Base-by-base conservation (phyloP, 805 yeast genomes). In the Ogataea populi-albae region DNA sequence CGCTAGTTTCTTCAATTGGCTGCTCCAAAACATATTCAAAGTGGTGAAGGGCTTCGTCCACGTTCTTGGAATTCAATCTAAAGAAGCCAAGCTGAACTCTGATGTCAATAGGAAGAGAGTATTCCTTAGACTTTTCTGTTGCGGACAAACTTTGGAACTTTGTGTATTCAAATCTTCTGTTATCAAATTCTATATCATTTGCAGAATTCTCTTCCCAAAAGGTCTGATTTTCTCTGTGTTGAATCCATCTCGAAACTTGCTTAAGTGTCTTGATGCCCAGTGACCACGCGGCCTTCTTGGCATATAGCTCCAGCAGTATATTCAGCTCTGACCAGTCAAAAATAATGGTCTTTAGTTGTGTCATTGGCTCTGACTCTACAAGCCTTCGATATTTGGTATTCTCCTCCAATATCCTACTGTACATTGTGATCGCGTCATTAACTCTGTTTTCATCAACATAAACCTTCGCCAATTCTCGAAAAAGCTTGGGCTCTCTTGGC, bases 291-390 rank as follows among this genome's bases (percentile, higher is more conserved):
- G 75, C 78, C 38, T 78, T 81, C 35, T 77, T 75, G n/a, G 79
- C 69, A 50, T 84, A 83, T 24, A 91, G 64, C 50, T 93, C 98
- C 6, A 85, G 73, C 27, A 91, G 65, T 40, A 87, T 86, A 50
- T 93, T 91, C 31, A 91, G 67, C 41, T 86, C 89, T 0, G 95
- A 82, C 95, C 95, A 93, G 32, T 79, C 87, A 57, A 91, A 93
- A 16, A 59, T 58, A 1, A 86, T 71, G 19, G 59, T 59, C 30
- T 45, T 45, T 38, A 62, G 35, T n/a, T 47, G 46, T 3, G 44
- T 34, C 5, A 35, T 28, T n/a, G 53, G 50, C 6, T 52, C 56
- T 23, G 46, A 39, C 25, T 47, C 54, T 3, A 23, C 26, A 6
- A 47, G 15, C 17, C 50, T 47, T 50, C 80, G 59, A 32, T 62